These are phyloP conservation scores for Baudoinia panamericana DNA, from an alignment of 495 filamentous ascomycete species.

Conservation along the genomic window DNA sequence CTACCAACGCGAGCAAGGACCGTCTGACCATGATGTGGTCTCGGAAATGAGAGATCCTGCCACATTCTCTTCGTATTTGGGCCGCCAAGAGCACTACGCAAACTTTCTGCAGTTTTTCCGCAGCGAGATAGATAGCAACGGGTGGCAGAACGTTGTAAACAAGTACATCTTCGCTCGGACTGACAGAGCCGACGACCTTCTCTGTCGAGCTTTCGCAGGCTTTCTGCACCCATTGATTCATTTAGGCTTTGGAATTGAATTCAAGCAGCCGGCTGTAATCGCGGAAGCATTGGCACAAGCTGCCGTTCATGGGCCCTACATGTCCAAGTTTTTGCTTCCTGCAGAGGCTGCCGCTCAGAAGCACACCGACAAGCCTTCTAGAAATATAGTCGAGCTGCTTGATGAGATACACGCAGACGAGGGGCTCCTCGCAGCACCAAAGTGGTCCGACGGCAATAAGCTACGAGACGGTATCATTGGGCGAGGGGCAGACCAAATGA, in stretches of 20 bases:
- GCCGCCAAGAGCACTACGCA: slow-evolving; percentile 42
- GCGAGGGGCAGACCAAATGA: slow-evolving; percentile 49
- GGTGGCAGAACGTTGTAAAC: slow-evolving; percentile 43
- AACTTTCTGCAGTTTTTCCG: slow-evolving; percentile 65
- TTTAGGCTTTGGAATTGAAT: slow-evolving; percentile 72
- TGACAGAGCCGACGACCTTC: slow-evolving; percentile 47
- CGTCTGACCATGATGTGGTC: slow-evolving; percentile 34
- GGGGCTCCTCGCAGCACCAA: slow-evolving; percentile 39
- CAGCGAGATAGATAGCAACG: slow-evolving; percentile 49
- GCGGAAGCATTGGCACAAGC: slow-evolving; percentile 70
- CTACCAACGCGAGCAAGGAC: slow-evolving; percentile 45
- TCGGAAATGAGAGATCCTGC: slow-evolving; percentile 40
- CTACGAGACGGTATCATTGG: slow-evolving; percentile 51
- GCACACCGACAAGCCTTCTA: slow-evolving; percentile 26
- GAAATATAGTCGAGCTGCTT: slow-evolving; percentile 44
- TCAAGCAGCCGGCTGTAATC: slow-evolving; percentile 64
- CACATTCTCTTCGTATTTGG: slow-evolving; percentile 41
- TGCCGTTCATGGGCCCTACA: slow-evolving; percentile 45
- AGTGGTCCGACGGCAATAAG: slow-evolving; percentile 46
- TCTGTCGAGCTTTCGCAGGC: slow-evolving; percentile 46
- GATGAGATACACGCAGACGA: slow-evolving; percentile 43
- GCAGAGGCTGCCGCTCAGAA: slow-evolving; percentile 40
- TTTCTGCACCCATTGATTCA: slow-evolving; percentile 76
- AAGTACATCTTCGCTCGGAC: slow-evolving; percentile 54
- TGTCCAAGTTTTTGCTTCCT: slow-evolving; percentile 36